Evolutionary conservation across 2,329 filamentous ascomycete genomes (phyloP).

Genomic region (Graphiopsis chlorocephala): DNA sequence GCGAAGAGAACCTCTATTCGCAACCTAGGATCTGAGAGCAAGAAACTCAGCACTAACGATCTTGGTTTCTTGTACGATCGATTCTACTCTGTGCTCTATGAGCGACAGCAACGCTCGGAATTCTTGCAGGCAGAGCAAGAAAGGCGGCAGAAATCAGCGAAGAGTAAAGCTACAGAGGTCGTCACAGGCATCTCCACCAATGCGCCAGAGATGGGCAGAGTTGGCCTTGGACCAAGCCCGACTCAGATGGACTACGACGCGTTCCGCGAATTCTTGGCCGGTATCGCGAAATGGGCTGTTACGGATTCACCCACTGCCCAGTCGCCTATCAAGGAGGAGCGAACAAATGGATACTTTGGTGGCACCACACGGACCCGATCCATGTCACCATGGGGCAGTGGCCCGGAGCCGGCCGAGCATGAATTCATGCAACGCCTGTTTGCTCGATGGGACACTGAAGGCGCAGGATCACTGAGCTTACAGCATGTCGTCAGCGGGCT

Average conservation of each 20-base stretch:
- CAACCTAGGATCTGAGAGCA: slow-evolving; percentile 94
- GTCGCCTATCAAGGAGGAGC: slow-evolving; percentile 51
- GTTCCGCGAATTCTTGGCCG: slow-evolving; percentile 87
- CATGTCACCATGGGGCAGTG: slow-evolving; percentile 55
- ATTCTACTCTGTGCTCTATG: slow-evolving; percentile 89
- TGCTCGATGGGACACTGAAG: slow-evolving; percentile 79
- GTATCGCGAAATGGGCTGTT: slow-evolving; percentile 86
- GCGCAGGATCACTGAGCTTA: slow-evolving; percentile 72
- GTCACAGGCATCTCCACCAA: slow-evolving; percentile 47
- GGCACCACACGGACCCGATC: slow-evolving; percentile 39
- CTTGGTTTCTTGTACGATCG: slow-evolving; percentile 88
- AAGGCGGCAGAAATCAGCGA: slow-evolving; percentile 62
- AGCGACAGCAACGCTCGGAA: slow-evolving; percentile 78
- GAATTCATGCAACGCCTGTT: slow-evolving; percentile 91
- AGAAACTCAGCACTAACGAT: slow-evolving; percentile 80
- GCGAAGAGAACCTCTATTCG: slow-evolving; percentile 94
- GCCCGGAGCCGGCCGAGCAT: slow-evolving; percentile 78
- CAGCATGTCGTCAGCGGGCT: slow-evolving; percentile 91
- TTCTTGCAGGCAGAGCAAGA: slow-evolving; percentile 70
- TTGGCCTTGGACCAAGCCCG: slow-evolving; percentile 83
- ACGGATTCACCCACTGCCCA: slow-evolving; percentile 68
- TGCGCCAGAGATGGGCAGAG: slow-evolving; percentile 74
- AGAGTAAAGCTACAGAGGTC: slow-evolving; percentile 51
- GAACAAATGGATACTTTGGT: slow-evolving; percentile 58
- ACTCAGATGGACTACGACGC: slow-evolving; percentile 97